Conservation (phyloP, 2,329 filamentous ascomycete species). For the Tolypocladium paradoxum region DNA sequence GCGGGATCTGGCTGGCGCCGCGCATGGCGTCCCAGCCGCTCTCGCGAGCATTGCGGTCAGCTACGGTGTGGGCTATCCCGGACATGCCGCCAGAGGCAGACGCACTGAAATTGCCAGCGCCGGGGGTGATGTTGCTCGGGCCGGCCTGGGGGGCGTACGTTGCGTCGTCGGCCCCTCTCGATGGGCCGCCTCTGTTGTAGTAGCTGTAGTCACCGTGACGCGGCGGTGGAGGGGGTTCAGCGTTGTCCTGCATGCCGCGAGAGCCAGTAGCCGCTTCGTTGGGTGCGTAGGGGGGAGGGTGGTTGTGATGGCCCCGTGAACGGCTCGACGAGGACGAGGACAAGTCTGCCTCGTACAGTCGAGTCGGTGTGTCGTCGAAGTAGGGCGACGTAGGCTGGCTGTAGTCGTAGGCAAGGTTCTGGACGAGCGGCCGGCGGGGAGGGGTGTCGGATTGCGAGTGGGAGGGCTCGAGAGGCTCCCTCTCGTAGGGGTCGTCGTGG, state of each 20-base stretch:
- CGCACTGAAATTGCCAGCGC: constrained; percentile 56
- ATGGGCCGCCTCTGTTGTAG: constrained; percentile 7
- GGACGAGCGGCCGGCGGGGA: constrained; percentile 8
- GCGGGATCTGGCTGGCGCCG: constrained; percentile 23
- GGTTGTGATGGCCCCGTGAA: neutral
- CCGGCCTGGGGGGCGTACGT: constrained; percentile 12
- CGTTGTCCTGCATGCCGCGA: neutral
- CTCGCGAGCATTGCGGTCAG: constrained; percentile 52
- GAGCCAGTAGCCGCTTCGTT: neutral
- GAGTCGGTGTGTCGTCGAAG: constrained; percentile 15
- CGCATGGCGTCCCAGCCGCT: constrained; percentile 54
- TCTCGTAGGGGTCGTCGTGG: constrained; percentile 21
- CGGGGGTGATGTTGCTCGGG: constrained; percentile 40
- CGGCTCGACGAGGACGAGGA: constrained; percentile 2
- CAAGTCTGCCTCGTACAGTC: neutral
- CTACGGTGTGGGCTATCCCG: constrained; percentile 55
- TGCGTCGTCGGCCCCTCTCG: constrained; percentile 12
- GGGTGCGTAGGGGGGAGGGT: neutral
- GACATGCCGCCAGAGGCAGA: constrained; percentile 54
- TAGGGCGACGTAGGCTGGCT: constrained; percentile 10
- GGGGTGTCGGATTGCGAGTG: constrained; percentile 8
- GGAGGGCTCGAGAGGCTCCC: constrained; percentile 21
- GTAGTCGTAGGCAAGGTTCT: constrained; percentile 1
- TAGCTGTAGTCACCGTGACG: constrained; percentile 13
- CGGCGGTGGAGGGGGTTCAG: constrained; percentile 6